These are phyloP conservation scores for Tolypocladium tropicale DNA, from an alignment of 2,329 filamentous ascomycete genomes.

Conservation along the genomic window DNA sequence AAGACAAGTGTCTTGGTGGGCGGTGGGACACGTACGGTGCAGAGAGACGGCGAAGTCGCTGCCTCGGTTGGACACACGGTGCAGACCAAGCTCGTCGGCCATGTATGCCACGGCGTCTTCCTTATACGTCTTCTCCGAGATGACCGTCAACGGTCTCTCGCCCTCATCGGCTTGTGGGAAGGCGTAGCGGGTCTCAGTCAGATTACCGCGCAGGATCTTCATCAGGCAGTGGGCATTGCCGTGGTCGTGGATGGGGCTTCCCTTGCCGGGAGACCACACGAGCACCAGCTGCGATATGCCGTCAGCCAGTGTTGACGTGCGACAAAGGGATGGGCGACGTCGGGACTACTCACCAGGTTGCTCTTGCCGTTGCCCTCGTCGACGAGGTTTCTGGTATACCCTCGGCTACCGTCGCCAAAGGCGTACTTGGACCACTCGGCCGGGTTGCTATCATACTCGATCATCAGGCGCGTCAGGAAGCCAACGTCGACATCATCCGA, in stretches of 20 bases:
- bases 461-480: conserved; percentile 63
- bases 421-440: conserved; percentile 68
- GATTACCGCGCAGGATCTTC: conserved; percentile 70
- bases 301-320: not conserved
- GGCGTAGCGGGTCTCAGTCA: conserved; percentile 73
- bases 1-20: conserved; percentile 17
- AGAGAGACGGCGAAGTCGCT: conserved; percentile 73
- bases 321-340: too few species aligned
- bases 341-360: conserved; percentile 51
- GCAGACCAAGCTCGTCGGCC: conserved; percentile 79
- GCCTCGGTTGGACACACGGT: conserved; percentile 69
- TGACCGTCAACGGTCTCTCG: conserved; percentile 49
- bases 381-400: conserved; percentile 82
- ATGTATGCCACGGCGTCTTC: conserved; percentile 80
- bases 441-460: conserved; percentile 57
- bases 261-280: conserved; percentile 79
- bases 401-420: conserved; percentile 55
- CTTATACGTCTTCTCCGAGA: conserved; percentile 56
- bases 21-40: conserved; percentile 45
- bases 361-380: conserved; percentile 78
- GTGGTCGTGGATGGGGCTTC: conserved; percentile 80
- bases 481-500: conserved; percentile 72
- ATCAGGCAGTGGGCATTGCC: conserved; percentile 86
- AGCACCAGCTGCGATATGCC: conserved; percentile 55
- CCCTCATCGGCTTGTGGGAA: conserved; percentile 47